Percentiles rank a stretch among this genome's conserved stretches.
Conservation (phyloP, 2,329 filamentous ascomycete species). For the Ophiostoma sp. region DNA sequence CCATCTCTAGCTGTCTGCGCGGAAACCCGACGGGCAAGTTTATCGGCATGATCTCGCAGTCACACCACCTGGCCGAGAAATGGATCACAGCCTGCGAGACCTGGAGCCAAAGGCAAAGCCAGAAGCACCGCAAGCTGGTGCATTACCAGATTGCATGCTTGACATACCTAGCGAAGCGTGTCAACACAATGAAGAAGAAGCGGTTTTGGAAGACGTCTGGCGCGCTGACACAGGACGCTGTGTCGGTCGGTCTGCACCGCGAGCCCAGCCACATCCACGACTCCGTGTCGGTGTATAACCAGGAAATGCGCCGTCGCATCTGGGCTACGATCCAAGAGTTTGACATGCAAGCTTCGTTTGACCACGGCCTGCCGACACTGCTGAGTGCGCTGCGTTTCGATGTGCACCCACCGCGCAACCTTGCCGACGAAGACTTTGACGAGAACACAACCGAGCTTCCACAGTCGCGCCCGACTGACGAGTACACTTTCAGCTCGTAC, state of each 20-base stretch:
- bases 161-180: conserved; percentile 55
- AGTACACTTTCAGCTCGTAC: conserved; percentile 57
- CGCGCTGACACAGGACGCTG: conserved; percentile 52
- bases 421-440: conserved; percentile 51
- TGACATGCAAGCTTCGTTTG: conserved; percentile 57
- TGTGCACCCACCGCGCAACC: conserved; percentile 50
- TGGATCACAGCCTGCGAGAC: conserved; percentile 53
- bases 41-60: conserved; percentile 53
- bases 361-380: conserved; percentile 55
- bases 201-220: conserved; percentile 56
- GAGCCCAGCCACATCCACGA: conserved; percentile 53
- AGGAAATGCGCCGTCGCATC: conserved; percentile 57
- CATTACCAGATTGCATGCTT: conserved; percentile 58
- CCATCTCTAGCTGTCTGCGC: conserved; percentile 54
- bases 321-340: conserved; percentile 60
- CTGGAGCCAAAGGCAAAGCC: conserved; percentile 52
- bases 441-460: conserved; percentile 46
- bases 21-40: conserved; percentile 50
- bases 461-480: conserved; percentile 45
- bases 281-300: conserved; percentile 54
- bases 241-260: conserved; percentile 55
- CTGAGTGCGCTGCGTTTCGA: conserved; percentile 54
- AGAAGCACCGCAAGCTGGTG: conserved; percentile 56
- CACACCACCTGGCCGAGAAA: conserved; percentile 50
- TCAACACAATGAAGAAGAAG: conserved; percentile 60